Conservation (phyloP, 2,329 filamentous ascomycete genomes). For the Chrysoporthe deuterocubensis region DNA sequence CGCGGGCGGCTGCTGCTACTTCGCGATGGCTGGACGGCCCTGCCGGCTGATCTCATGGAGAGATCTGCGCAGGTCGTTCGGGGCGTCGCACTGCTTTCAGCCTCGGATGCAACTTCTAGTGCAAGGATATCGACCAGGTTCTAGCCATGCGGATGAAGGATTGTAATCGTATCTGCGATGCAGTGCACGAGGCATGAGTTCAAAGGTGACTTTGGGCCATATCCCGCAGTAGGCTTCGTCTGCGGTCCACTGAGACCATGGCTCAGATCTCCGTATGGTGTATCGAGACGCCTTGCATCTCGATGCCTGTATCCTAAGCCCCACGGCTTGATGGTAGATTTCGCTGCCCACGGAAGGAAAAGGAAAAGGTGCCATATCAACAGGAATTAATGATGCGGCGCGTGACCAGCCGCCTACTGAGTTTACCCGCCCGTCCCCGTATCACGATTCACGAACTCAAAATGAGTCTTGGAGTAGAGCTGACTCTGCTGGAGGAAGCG, state of each 20-base stretch:
- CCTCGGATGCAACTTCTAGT: conserved; percentile 5
- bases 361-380: background rate
- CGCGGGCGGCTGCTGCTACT: background rate
- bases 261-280: background rate
- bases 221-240: background rate
- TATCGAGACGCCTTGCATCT: background rate
- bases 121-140: background rate
- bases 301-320: background rate
- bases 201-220: background rate
- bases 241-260: background rate
- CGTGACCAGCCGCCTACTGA: background rate
- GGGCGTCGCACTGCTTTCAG: conserved; percentile 11
- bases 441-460: conserved; percentile 4
- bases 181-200: background rate
- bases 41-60: conserved; percentile 11
- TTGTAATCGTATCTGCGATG: background rate
- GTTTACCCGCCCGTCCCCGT: conserved; percentile 3
- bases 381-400: background rate
- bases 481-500: background rate
- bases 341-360: background rate
- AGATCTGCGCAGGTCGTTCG: conserved; percentile 18
- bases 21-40: conserved; percentile 5
- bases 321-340: background rate
- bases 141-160: background rate
- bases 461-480: background rate